Conservation (phyloP, 441 rosid genomes). For the Breynia disticha region DNA sequence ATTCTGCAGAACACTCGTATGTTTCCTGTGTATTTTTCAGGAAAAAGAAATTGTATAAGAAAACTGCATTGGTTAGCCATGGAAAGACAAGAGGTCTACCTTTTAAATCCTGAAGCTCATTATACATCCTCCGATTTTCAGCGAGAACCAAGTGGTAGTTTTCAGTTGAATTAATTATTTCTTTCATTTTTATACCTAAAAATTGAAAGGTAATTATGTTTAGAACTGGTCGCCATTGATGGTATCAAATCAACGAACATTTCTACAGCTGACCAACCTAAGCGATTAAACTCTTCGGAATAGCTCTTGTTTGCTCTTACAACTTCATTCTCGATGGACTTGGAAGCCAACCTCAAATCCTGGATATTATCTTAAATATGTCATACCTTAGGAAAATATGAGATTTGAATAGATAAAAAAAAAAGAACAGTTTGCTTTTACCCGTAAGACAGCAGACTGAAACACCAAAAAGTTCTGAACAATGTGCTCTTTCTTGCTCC, state of each 20-base stretch:
- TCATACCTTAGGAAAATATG: slow-evolving; percentile 3
- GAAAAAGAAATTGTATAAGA: slow-evolving; percentile 6
- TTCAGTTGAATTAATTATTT: slow-evolving; percentile 49
- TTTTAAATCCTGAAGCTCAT: slow-evolving; percentile 85
- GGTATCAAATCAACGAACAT: slow-evolving; percentile 3
- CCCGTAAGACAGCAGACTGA: slow-evolving; percentile 58
- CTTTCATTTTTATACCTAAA: slow-evolving; percentile 46
- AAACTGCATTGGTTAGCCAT: background rate
- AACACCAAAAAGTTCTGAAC: slow-evolving; percentile 39
- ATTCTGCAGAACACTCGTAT: slow-evolving; percentile 80
- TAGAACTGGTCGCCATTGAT: background rate
- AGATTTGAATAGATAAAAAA: slow-evolving; percentile 9
- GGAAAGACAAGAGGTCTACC: slow-evolving; percentile 27
- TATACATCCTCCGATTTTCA: slow-evolving; percentile 71
- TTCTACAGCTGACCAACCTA: slow-evolving; percentile 34
- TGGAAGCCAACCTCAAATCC: slow-evolving; percentile 58
- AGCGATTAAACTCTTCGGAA: slow-evolving; percentile 38
- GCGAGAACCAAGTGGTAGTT: slow-evolving; percentile 64
- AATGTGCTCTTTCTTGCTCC: slow-evolving; percentile 52
- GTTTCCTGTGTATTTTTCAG: slow-evolving; percentile 81
- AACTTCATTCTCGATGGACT: slow-evolving; percentile 55
- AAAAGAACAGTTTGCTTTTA: slow-evolving; percentile 17
- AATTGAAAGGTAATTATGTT: slow-evolving; percentile 2
- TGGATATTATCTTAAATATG: slow-evolving; percentile 19
- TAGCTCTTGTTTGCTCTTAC: slow-evolving; percentile 42